phyloP scores from a whole-genome alignment of 192 early-diverging fungal species.

The Linnemannia schmuckeri region DNA sequence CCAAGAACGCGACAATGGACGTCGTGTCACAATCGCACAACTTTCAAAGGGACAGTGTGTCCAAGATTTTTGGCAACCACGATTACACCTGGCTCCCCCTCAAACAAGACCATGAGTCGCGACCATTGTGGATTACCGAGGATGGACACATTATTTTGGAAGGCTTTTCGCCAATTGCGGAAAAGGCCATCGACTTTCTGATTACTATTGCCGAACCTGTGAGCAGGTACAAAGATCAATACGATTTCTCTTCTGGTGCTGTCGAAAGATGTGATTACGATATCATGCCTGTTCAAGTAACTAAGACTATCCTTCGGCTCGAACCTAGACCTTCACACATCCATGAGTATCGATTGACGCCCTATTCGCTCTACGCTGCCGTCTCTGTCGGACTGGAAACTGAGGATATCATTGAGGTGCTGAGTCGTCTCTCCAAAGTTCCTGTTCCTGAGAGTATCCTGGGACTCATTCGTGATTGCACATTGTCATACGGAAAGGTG shows the following conservation, averaged over 20 bases:
- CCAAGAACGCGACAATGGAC: conserved; percentile 51
- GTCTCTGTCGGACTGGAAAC: conserved; percentile 96
- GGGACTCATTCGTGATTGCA: conserved; percentile 84
- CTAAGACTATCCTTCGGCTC: neutral
- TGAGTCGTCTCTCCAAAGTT: conserved; percentile 92
- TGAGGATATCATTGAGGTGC: conserved; percentile 90
- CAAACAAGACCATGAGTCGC: conserved; percentile 88
- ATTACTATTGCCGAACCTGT: conserved; percentile 97
- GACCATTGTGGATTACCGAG: conserved; percentile 93
- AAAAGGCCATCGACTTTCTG: conserved; percentile 96
- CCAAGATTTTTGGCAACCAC: conserved; percentile 74
- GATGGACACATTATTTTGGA: conserved; percentile 92
- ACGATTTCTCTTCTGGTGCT: conserved; percentile 23
- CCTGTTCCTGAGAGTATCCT: conserved; percentile 82
- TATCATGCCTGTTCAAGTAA: neutral
- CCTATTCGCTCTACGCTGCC: conserved; percentile 97
- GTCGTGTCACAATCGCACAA: conserved; percentile 28
- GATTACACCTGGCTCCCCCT: conserved; percentile 85
- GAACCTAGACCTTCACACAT: conserved; percentile 72
- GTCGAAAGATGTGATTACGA: neutral
- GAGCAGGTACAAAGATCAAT: conserved; percentile 70
- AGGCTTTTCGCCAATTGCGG: conserved; percentile 96
- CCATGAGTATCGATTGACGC: conserved; percentile 95
- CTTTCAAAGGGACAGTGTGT: conserved; percentile 65
- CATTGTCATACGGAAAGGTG: conserved; percentile 94